phyloP scores from a whole-genome alignment of 2,329 filamentous ascomycete species.

The Penicillium sp. region DNA sequence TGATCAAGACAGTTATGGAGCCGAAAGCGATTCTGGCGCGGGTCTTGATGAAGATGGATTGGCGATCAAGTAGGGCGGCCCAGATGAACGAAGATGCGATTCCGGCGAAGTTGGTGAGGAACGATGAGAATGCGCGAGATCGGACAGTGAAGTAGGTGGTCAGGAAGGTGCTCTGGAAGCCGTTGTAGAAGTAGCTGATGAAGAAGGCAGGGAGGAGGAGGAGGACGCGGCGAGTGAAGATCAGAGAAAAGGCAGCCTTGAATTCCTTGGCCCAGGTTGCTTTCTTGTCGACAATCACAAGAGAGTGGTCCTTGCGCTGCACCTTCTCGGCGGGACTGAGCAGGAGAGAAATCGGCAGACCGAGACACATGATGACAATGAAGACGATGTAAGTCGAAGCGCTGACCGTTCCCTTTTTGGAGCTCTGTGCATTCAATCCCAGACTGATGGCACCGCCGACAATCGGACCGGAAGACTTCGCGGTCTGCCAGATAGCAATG shows the following conservation, averaged over 20 bases:
- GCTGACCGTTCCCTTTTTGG: slow-evolving; percentile 18
- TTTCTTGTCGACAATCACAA: slow-evolving; percentile 24
- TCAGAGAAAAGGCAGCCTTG: slow-evolving; percentile 20
- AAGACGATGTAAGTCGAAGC: slow-evolving; percentile 24
- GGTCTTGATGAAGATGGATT: slow-evolving; percentile 25
- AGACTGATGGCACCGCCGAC: slow-evolving; percentile 25
- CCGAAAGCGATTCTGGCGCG: slow-evolving; percentile 22
- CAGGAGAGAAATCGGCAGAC: slow-evolving; percentile 20
- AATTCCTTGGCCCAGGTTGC: slow-evolving; percentile 22
- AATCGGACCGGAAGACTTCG: slow-evolving; percentile 25
- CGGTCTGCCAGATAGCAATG: slow-evolving; percentile 26
- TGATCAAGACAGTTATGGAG: slow-evolving; percentile 17
- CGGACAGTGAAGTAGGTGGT: slow-evolving; percentile 26
- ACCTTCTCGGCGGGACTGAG: slow-evolving; percentile 27
- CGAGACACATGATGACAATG: slow-evolving; percentile 27
- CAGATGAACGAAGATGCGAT: slow-evolving; percentile 22
- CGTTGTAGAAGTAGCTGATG: slow-evolving; percentile 34
- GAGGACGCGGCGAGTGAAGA: slow-evolving; percentile 22
- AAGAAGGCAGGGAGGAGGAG: slow-evolving; percentile 28
- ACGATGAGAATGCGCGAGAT: slow-evolving; percentile 25
- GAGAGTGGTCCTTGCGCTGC: slow-evolving; percentile 23
- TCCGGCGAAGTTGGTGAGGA: slow-evolving; percentile 27
- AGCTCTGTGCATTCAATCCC: slow-evolving; percentile 21
- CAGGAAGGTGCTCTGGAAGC: slow-evolving; percentile 28
- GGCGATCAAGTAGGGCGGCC: slow-evolving; percentile 20